Conservation (phyloP, 805 yeast species). For the Metschnikowia corniflorae region DNA sequence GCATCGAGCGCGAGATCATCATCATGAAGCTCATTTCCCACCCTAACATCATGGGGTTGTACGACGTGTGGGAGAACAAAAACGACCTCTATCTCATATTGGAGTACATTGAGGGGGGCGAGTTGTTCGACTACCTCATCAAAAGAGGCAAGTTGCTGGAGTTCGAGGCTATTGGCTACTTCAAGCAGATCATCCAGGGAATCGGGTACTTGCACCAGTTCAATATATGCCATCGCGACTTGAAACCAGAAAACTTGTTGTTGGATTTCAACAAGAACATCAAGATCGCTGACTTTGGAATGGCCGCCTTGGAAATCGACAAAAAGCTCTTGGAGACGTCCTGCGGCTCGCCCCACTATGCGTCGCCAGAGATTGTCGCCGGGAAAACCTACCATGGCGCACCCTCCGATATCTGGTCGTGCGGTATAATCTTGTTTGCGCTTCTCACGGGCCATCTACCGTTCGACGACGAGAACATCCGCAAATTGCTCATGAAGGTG, state of each 20-base stretch:
- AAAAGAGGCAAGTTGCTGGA: conserved; percentile 87
- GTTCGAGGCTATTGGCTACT: conserved; percentile 84
- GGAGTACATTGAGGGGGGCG: conserved; percentile 97
- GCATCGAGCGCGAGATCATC: conserved; percentile 82
- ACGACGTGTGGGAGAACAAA: conserved; percentile 86
- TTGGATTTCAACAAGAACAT: conserved; percentile 83
- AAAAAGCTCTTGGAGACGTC: conserved; percentile 86
- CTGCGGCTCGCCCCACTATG: conserved; percentile 98
- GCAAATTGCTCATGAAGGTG: conserved; percentile 82
- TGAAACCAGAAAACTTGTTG: conserved; percentile 76
- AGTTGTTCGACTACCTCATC: conserved; percentile 85
- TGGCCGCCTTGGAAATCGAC: conserved; percentile 92
- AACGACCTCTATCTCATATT: conserved; percentile 79
- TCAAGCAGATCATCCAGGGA: conserved; percentile 80
- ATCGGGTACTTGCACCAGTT: conserved; percentile 81
- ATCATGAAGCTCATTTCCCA: conserved; percentile 80
- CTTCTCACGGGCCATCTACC: conserved; percentile 92
- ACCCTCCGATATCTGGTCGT: conserved; percentile 97
- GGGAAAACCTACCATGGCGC: conserved; percentile 95
- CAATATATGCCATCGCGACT: conserved; percentile 84
- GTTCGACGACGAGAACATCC: conserved; percentile 92
- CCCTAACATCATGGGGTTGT: conserved; percentile 72
- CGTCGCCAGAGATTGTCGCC: conserved; percentile 96
- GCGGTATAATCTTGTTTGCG: conserved; percentile 94
- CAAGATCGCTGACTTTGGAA: conserved; percentile 97